Evolutionary conservation across 176 grass and related monocot species (phyloP), one percentile per base, ranked within the genome.

Genomic region (Miscanthus lutarioriparius): DNA sequence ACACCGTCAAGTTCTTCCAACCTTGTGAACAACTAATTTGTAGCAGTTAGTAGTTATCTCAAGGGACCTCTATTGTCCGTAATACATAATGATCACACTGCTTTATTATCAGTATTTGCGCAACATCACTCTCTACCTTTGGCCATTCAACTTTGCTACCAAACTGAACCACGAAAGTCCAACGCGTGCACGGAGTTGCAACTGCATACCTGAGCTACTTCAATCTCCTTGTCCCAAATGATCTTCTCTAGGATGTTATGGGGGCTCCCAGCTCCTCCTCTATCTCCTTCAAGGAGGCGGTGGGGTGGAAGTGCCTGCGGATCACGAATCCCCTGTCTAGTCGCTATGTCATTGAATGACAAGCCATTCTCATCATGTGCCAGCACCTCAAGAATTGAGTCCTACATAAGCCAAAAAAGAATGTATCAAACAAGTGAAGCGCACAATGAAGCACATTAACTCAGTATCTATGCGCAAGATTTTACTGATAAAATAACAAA

Each of bases 221-320:
- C 92, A 30, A 95, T 79, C 82, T 98, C 92, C 76, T 98, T 98
- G 73, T 91, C 92, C 95, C 95, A 98, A 56, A 98, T 83, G 84
- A 98, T 98, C 79, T 91, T 79, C 87, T 98, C 95, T 9, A 98
- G 87, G 37, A 98, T 88, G 80, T 98, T 98, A 19, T 38, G 10
- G 92, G 89, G 53, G 80, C 26, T 7, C 82, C 92, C 64, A 89
- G 53, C 22, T 85, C 89, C 44, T n/a, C 58, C 35, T 89, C 78
- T 28, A 70, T 49, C 7, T 80, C 79, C 49, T 77, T 28, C 66
- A 86, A 36, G 79, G 80, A 54, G 69, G 82, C 72, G 10, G 26
- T 30, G 51, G 84, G 82, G 6, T 75, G 72, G 68, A 41, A 44
- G 45, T 90, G 87, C 78, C 93, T 87, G 65, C 96, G 89, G 78